Base-by-base conservation (phyloP, 2,329 filamentous ascomycete genomes). In the Botrytis aclada region DNA sequence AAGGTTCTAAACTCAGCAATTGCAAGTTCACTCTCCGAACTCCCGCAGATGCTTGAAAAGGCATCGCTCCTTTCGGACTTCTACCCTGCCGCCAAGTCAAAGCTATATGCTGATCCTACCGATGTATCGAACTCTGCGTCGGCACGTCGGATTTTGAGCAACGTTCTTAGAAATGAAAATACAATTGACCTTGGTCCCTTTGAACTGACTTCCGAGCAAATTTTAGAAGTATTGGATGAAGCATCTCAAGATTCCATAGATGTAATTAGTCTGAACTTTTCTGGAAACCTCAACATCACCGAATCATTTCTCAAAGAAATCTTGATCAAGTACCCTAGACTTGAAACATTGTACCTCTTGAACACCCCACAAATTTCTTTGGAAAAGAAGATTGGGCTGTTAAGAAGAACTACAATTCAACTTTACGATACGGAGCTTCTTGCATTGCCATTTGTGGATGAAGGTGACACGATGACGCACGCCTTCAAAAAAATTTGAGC, bases 111-210 rank as follows among this genome's bases (percentile, higher is more conserved):
- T 29, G 41, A 73, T 22, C 72, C 72, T 66, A 5, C 10, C 12
- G 29, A 41, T 22, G 51, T 67, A 29, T 34, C 47, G 18, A 20
- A 32, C 39, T 73, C 56, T 47, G 29, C 54, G 9, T 69, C 72
- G 25, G 67, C 67, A 54, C 54, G 61, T n/a, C 61, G 54, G 29
- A 34, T 71, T 54, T 47, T 72, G 41, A 43, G 54, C 34, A 45
- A 3, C n/a, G 25, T 54, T 25, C 41, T 72, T 9, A 41, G 54
- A 20, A 39, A 39, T 9, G 43, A 69, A 51, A 18, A 29, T 43
- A 61, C 14, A n/a, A 69, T 72, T 16, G 64, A 72, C 37, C 71
- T 72, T 43, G 37, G 56, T 10, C 43, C 71, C 5, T 69, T 72
- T n/a, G 43, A 69, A 5, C 25, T 72, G 5, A 29, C 29, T 9